Evolutionary conservation across 805 yeast species (phyloP).

Genomic region (Grigorovia humatica): DNA sequence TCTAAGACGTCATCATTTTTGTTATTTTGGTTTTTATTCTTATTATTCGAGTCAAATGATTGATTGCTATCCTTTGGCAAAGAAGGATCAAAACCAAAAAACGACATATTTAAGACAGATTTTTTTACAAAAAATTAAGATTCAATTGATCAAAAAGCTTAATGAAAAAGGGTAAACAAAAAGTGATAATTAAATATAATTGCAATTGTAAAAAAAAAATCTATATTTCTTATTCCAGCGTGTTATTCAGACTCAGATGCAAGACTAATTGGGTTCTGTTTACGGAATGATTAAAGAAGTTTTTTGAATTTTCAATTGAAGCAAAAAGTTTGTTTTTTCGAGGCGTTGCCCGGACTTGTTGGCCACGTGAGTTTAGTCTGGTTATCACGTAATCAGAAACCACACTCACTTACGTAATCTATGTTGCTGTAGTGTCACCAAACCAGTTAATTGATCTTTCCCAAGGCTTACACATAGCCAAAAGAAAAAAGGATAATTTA

Average conservation of each 20-base stretch:
- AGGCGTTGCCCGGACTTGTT: background rate
- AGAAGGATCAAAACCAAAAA: conserved; percentile 28
- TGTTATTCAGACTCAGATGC: background rate
- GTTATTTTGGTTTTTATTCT: conserved; percentile 1
- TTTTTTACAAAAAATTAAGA: background rate
- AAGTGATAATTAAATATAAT: background rate
- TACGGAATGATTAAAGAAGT: background rate
- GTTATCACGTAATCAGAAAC: background rate
- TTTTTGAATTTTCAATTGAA: background rate
- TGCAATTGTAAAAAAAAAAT: background rate
- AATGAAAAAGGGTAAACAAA: background rate
- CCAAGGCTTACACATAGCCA: too few relatives aligned
- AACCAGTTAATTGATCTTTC: too few relatives aligned
- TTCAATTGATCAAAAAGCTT: background rate
- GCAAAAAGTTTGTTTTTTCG: background rate
- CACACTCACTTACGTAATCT: background rate
- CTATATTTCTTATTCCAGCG: too few relatives aligned
- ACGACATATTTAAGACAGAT: conserved; percentile 18
- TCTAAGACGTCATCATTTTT: conserved; percentile 36
- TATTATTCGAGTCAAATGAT: background rate
- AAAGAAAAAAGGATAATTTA: too few relatives aligned
- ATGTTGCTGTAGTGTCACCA: background rate
- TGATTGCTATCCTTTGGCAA: conserved; percentile 3
- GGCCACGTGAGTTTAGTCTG: background rate
- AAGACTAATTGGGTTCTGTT: background rate